Percentiles rank a stretch among this genome's conserved stretches.
These are phyloP conservation scores for Cicer arietinum DNA, from an alignment of 306 rosid genomes.

Conservation along the genomic window DNA sequence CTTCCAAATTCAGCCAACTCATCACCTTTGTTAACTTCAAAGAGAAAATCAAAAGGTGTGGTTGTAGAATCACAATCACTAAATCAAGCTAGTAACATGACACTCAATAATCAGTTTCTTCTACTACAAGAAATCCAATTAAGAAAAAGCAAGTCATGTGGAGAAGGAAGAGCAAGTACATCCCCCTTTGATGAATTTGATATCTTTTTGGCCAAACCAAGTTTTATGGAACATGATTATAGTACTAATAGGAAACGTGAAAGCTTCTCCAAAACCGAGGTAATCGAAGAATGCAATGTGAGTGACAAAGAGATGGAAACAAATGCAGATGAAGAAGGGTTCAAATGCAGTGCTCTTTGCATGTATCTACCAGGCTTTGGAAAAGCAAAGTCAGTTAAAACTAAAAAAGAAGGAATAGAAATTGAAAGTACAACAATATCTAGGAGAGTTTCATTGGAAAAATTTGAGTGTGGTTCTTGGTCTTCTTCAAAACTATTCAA, in stretches of 20 bases:
- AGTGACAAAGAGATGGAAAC: slow-evolving; percentile 22
- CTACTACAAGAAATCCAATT: slow-evolving; percentile 47
- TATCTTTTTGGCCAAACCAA: slow-evolving; percentile 55
- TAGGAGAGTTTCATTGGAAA: slow-evolving; percentile 72
- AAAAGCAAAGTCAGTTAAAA: slow-evolving; percentile 59
- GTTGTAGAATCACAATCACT: slow-evolving; percentile 49
- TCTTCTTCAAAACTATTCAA: slow-evolving; percentile 57
- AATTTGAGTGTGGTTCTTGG: slow-evolving; percentile 89
- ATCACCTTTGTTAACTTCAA: slow-evolving; percentile 56
- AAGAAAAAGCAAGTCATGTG: slow-evolving; percentile 67
- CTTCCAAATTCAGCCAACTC: slow-evolving; percentile 71
- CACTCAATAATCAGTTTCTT: slow-evolving; percentile 26
- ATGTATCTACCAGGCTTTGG: slow-evolving; percentile 68
- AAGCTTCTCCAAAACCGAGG: slow-evolving; percentile 43
- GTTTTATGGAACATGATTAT: slow-evolving; percentile 9
- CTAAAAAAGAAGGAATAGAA: slow-evolving; percentile 47
- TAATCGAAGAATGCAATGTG: slow-evolving; percentile 14
- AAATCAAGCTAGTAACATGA: slow-evolving; percentile 37
- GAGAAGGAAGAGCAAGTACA: slow-evolving; percentile 51
- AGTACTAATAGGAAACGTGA: not conserved
- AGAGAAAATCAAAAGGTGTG: slow-evolving; percentile 50
- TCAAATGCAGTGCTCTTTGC: slow-evolving; percentile 76
- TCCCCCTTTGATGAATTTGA: slow-evolving; percentile 64
- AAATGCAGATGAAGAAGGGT: slow-evolving; percentile 47
- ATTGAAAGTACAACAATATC: slow-evolving; percentile 52